These are phyloP conservation scores for Phytopythium oedochilum DNA, from an alignment of 352 stramenopile species.

Conservation along the genomic window DNA sequence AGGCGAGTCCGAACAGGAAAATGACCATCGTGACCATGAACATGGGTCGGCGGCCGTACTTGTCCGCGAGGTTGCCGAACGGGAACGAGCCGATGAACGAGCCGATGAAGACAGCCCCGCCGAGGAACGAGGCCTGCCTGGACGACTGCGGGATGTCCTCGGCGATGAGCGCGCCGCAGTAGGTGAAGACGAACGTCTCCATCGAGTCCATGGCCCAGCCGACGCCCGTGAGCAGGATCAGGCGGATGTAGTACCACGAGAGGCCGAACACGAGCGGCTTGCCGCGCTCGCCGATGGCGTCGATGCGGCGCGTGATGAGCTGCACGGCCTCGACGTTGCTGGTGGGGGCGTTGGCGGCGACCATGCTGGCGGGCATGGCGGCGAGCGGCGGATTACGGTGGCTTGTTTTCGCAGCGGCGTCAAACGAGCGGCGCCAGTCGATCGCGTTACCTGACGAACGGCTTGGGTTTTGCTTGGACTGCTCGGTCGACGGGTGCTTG, in stretches of 20 bases:
- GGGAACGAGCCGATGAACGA: no score
- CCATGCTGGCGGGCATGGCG: not conserved
- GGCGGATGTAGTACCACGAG: conserved; percentile 63
- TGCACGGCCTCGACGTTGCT: conserved; percentile 49
- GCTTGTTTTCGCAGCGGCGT: conserved; percentile 1
- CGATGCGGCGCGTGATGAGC: conserved; percentile 61
- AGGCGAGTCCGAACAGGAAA: no score
- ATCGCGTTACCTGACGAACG: conserved; percentile 7
- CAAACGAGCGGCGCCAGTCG: not conserved
- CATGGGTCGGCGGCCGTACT: no score
- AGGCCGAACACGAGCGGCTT: conserved; percentile 43
- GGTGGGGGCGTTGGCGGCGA: conserved; percentile 4
- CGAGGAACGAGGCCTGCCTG: no score
- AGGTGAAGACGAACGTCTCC: conserved; percentile 72
- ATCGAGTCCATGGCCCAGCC: conserved; percentile 76
- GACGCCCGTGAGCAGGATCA: conserved; percentile 61
- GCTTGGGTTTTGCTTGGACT: not conserved
- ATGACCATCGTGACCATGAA: no score
- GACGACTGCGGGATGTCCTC: no score
- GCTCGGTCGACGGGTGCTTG: conserved; percentile 8
- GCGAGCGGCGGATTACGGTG: conserved; percentile 3
- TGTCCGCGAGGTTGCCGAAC: no score
- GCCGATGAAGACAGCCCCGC: no score
- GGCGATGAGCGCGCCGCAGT: no score
- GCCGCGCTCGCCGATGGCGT: conserved; percentile 53